A percentile compares a stretch with the other conserved stretches of the same genome.
Conservation (phyloP, 1,284 basidiomycete species). For the Porodaedalea pini region DNA sequence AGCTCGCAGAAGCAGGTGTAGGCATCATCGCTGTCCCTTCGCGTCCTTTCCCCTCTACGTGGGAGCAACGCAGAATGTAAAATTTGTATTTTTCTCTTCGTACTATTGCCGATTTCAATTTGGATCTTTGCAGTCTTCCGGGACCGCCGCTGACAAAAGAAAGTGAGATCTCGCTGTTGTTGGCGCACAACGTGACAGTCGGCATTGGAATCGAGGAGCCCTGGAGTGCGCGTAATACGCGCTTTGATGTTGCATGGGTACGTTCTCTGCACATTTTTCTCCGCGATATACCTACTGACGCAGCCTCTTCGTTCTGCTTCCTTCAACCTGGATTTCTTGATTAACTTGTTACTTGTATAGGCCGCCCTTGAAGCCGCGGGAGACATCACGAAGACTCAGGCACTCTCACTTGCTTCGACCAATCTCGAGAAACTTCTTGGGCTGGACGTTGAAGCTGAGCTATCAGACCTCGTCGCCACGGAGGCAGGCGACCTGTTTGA, state of each 20-base stretch:
- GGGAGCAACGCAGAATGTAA: slow-evolving; percentile 53
- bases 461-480: slow-evolving; percentile 62
- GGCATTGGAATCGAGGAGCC: slow-evolving; percentile 60
- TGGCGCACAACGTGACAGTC: slow-evolving; percentile 62
- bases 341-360: slow-evolving; percentile 21
- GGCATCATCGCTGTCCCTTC: slow-evolving; percentile 69
- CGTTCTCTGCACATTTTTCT: slow-evolving; percentile 35
- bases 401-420: slow-evolving; percentile 56
- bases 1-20: slow-evolving; percentile 67
- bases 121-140: slow-evolving; percentile 43
- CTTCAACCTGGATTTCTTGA: neutral
- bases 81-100: slow-evolving; percentile 21
- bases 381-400: slow-evolving; percentile 46
- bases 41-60: slow-evolving; percentile 55
- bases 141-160: slow-evolving; percentile 65
- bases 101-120: neutral
- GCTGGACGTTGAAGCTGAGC: slow-evolving; percentile 36
- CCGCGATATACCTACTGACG: slow-evolving; percentile 22
- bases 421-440: slow-evolving; percentile 68
- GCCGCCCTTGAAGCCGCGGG: slow-evolving; percentile 41
- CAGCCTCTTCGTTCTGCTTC: neutral
- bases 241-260: slow-evolving; percentile 73
- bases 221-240: slow-evolving; percentile 63
- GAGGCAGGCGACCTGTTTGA: slow-evolving; percentile 56
- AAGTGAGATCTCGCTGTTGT: slow-evolving; percentile 51